Evolutionary conservation across 164 flowering plant species (phyloP), one percentile per base, ranked within the genome.

Genomic region (Kalanchoe fedtschenkoi): DNA sequence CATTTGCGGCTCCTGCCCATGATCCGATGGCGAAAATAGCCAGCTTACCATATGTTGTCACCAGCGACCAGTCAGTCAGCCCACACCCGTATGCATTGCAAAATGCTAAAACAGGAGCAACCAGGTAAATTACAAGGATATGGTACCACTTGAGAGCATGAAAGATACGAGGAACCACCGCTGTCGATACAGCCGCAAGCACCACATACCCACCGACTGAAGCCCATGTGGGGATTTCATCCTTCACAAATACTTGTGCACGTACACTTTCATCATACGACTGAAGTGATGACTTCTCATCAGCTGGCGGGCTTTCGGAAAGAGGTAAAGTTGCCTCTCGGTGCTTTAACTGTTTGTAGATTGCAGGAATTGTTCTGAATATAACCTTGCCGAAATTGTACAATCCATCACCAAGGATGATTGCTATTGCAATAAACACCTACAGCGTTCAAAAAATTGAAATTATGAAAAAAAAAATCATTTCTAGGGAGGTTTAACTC

Each of bases 381-480:
- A 58, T 6, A 30, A 58, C 39, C 39, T 58, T 58, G 22, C 24
- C 39, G 22, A 58, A 58, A 22, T 58, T 58, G 61, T 58, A 58
- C 28, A 58, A 9, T 6, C 61, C 61, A 58, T 58, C 61, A 1
- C 61, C 61, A 3, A 58, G 39, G 42, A 58, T 58, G 28, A 58
- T 19, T 58, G 61, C 61, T 30, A 58, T 58, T 0, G 61, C 61
- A 9, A 58, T 58, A 37, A 58, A 58, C 39, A 58, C 61, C 60
- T 56, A 34, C 34, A 56, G 51, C 7, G 21, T 51, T 26, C 24
- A 10, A 29, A 56, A 6, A 56, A 29, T n/a, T n/a, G n/a, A 28
- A 56, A 14, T 4, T 26, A n/a, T 56, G n/a, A 56, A 1, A 6
- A n/a, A n/a, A n/a, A n/a, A n/a, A n/a, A n/a, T n/a, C 60, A 29